Base-by-base conservation (phyloP, 73 alveolate genomes). In the Vitrella brassicaformis region DNA sequence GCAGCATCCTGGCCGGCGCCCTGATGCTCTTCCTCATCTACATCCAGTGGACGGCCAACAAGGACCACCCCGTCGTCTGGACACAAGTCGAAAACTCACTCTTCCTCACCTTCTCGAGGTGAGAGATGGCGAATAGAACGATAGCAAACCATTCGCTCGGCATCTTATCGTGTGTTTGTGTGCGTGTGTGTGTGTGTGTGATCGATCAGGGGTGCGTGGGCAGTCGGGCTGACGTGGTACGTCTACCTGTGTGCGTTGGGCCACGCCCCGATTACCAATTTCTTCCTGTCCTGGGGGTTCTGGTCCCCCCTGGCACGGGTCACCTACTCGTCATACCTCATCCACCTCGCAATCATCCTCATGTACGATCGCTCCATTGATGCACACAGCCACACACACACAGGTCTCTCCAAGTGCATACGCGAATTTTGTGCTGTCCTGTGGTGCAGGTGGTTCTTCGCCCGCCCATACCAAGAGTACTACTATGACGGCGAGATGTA, bases 281-380 rank as follows among this genome's bases (percentile, higher is more conserved):
- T 4, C 22, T 8, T 39, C 14, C 14, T 39, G 56, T 39, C 56
- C 4, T 39, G 56, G 56, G 14, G 14, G 56, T 4, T 14, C 14
- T 39, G 56, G 56, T 4, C 81, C 22, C 75, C 78, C 19, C 81
- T 79, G 18, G 81, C 86, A 0, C 7, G 86, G 30, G 71, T 71
- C 32, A 69, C 79, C 8, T 47, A 71, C 71, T 28, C n/a, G 31
- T 29, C 65, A 28, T 71, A 79, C 73, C 30, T 78, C 67, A 31
- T 78, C 26, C 86, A 78, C 47, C 27, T 18, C 0, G 28, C 68
- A 31, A 31, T 78, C 46, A 68, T 78, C 26, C 46, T 68, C 30
- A n/a, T n/a, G 32, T 7, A 69, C 68, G 19, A 4, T 79, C 30
- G 47, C 70, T 28, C 73, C 28, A 47, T 66, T 39, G 32, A 47